Evolutionary conservation across 108 stramenopile species (phyloP), one percentile per base, ranked within the genome.

Genomic region (Parietichytrium sp.): DNA sequence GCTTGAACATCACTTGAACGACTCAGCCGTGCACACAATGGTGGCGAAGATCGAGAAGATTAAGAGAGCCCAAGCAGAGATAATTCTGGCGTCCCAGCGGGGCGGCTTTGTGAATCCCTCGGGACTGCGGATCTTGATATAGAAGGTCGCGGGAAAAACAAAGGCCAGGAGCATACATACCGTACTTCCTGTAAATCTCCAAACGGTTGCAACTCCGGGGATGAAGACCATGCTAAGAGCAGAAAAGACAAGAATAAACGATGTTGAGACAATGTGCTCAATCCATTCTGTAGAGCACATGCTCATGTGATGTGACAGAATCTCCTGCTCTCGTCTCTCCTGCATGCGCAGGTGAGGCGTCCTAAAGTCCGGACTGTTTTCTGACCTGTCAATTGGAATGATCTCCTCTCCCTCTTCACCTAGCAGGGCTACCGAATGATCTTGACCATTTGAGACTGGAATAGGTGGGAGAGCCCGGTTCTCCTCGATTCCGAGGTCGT

Each of bases 131-230:
- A 72, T 13, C 38, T 33, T 42, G 45, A 72, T 72, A 25, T 72
- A 72, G 20, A 33, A 45, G 13, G 61, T 42, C 8, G 61, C 18
- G n/a, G 61, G 61, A 12, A 72, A 20, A 25, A 72, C 45, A 38
- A 72, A 72, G 33, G 38, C 61, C 61, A 72, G 20, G 13, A 72
- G 61, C 61, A 72, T 72, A 45, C 38, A 72, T 42, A 72, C 61
- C 20, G 61, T 45, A 6, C 38, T 45, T 33, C 61, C 61, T 7
- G 29, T 12, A 10, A 72, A 42, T 33, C 45, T 72, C 61, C 61
- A 72, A 23, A 72, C 61, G n/a, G 45, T 42, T 6, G 61, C 61
- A 7, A 72, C 61, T 16, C 61, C 61, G 6, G 61, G 61, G 1
- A 72, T 42, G 10, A 42, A 33, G 16, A 72, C 61, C 61, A 72